Conservation (phyloP, 768 basidiomycete genomes). For the Neoboletus subvelutipes region DNA sequence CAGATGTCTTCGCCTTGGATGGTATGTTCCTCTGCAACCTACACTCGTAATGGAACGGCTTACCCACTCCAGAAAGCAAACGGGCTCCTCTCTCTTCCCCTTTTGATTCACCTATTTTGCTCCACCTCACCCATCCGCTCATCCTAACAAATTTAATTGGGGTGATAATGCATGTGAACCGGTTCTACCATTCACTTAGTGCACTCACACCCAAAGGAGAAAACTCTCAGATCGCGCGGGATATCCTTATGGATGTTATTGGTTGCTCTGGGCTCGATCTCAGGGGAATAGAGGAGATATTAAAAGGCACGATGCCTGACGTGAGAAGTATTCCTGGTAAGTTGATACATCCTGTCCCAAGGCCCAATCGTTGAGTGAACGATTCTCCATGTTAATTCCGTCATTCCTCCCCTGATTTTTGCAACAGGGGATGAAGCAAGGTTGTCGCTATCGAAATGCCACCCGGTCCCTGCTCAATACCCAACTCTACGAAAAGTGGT, state of each 20-base stretch:
- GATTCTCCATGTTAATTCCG: background rate
- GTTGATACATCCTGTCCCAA: slow-evolving; percentile 13
- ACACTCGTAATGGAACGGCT: slow-evolving; percentile 42
- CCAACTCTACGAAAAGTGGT: slow-evolving; percentile 44
- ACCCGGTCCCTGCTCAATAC: slow-evolving; percentile 49
- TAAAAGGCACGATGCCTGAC: slow-evolving; percentile 39
- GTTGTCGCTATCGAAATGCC: slow-evolving; percentile 57
- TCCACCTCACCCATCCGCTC: slow-evolving; percentile 65
- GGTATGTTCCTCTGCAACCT: slow-evolving; percentile 26
- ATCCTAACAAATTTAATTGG: slow-evolving; percentile 49
- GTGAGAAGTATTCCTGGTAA: slow-evolving; percentile 22
- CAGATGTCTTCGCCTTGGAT: slow-evolving; percentile 20
- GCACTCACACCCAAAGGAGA: slow-evolving; percentile 56
- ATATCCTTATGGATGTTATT: slow-evolving; percentile 60
- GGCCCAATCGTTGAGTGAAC: background rate
- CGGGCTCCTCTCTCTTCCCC: slow-evolving; percentile 14
- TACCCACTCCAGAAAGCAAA: slow-evolving; percentile 27
- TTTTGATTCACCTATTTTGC: slow-evolving; percentile 42
- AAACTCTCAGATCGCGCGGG: slow-evolving; percentile 62
- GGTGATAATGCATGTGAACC: slow-evolving; percentile 56
- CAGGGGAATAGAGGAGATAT: slow-evolving; percentile 44
- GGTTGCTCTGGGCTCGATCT: slow-evolving; percentile 67
- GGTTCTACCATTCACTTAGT: slow-evolving; percentile 53
- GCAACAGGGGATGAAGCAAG: slow-evolving; percentile 49
- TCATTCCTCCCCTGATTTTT: background rate